Evolutionary conservation across 345 rosid genomes (phyloP), one percentile per base, ranked within the genome.

Genomic region (Moricandia arvensis): DNA sequence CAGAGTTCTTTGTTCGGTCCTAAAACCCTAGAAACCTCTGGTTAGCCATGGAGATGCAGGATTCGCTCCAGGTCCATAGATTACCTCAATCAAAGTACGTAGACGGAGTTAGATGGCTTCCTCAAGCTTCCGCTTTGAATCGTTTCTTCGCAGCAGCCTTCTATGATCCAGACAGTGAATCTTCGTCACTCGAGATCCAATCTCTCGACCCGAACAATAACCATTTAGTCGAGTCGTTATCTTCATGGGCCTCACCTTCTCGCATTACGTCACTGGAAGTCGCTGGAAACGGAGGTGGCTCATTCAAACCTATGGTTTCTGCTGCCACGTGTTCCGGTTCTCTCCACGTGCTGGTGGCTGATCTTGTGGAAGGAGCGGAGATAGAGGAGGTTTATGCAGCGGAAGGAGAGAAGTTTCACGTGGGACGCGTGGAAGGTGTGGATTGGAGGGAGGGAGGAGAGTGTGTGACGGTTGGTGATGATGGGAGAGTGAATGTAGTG

Each of bases 81-180:
- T 30, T 90, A 59, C 91, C 93, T 0, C 95, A 87, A 65, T 73
- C 83, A 31, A 84, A 79, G 71, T 86, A 86, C 77, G 72, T 91
- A 9, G 97, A 91, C 72, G 82, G 83, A 68, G 84, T 94, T 2
- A 89, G 93, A n/a, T 94, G 93, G 93, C 92, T 94, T 30, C 93
- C 96, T 7, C 83, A 91, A 34, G 81, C 87, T 62, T 87, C 89
- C 26, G 88, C 98, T 18, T 79, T 90, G 58, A 86, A 86, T 62
- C 89, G 89, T 67, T 80, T 77, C 75, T 71, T 82, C 47, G 78
- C 86, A 49, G 6, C 86, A 37, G 87, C 97, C 4, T 75, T 68
- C 70, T 87, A 80, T 68, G 93, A 90, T 72, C 15, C 92, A 8
- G 91, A 86, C 33, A 12, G 66, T 75, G 80, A 68, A 45, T 65